Percentiles rank a stretch among this genome's conserved stretches.
Conservation (phyloP, 2,329 filamentous ascomycete species). For the Colletotrichum lupini region DNA sequence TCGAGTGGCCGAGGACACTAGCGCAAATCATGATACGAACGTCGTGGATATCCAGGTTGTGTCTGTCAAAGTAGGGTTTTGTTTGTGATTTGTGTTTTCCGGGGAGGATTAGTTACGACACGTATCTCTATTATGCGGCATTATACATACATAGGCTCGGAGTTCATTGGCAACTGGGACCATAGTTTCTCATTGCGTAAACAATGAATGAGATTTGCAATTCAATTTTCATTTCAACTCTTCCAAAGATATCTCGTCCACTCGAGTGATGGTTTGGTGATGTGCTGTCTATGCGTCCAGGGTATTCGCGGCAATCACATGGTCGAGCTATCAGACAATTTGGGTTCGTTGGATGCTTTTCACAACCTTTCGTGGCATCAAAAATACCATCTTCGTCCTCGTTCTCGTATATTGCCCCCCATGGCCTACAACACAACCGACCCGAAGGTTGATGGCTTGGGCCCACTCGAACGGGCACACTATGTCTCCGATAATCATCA, state of each 20-base stretch:
- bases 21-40: slow-evolving; percentile 31
- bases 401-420: too few species aligned
- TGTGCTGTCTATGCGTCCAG: too few species aligned
- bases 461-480: too few species aligned
- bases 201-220: slow-evolving; percentile 22
- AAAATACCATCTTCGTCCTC: too few species aligned
- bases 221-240: background rate
- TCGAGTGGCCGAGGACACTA: slow-evolving; percentile 26
- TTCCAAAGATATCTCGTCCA: background rate
- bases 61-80: slow-evolving; percentile 20
- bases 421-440: too few species aligned
- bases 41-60: slow-evolving; percentile 33
- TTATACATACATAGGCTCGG: slow-evolving; percentile 29
- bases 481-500: too few species aligned
- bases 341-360: too few species aligned
- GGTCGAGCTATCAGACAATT: too few species aligned
- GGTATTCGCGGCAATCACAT: too few species aligned
- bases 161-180: slow-evolving; percentile 31
- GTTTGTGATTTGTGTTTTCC: slow-evolving; percentile 20
- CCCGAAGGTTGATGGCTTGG: too few species aligned
- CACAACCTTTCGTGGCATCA: too few species aligned
- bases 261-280: too few species aligned
- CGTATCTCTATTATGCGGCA: slow-evolving; percentile 26
- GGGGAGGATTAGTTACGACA: slow-evolving; percentile 21
- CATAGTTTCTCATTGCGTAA: slow-evolving; percentile 5